Base-by-base conservation (phyloP, 1,284 basidiomycete species). In the Boletus smithii region DNA sequence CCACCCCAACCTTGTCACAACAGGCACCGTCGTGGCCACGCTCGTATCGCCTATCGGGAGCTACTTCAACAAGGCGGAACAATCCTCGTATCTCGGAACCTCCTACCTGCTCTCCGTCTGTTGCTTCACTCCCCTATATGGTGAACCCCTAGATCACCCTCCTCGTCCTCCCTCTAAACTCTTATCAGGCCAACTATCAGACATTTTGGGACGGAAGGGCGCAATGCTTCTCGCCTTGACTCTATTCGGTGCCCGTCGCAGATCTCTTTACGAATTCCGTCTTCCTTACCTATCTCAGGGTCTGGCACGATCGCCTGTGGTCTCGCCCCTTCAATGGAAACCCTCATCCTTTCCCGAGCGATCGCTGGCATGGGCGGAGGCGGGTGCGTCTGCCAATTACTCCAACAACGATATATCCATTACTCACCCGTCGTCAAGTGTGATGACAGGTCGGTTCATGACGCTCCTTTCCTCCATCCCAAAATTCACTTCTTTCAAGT, bases 321-420 rank as follows among this genome's bases (percentile, higher is more conserved):
- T 5, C 60, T 91, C 34, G 91, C 90, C 20, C 81, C 85, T 14
- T 88, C 83, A 8, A 95, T 95, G 91, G 76, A 83, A 55, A 68
- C 77, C n/a, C 74, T 95, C 47, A 91, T 95, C 52, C 75, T 76
- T 47, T 87, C 88, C 40, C 80, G 92, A 16, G 85, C 88, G 9
- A 67, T 94, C 35, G 91, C 92, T 31, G 91, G 91, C 39, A 91
- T 94, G 81, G 91, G 92, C 47, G 91, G 92, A 50, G 90, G 91
- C 65, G 91, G 90, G 79, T 88, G 79, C 66, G 50, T 57, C 23
- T 3, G 33, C 35, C 32, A 11, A 4, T 23, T 9, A 8, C 34
- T 35, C 34, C 20, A 9, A 8, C 18, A n/a, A n/a, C n/a, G n/a
- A n/a, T 7, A 6, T n/a, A 5, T 9, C 35, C 5, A 5, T 22